Conservation (phyloP, 23 red algal species). For the Gracilaria vermiculophylla region DNA sequence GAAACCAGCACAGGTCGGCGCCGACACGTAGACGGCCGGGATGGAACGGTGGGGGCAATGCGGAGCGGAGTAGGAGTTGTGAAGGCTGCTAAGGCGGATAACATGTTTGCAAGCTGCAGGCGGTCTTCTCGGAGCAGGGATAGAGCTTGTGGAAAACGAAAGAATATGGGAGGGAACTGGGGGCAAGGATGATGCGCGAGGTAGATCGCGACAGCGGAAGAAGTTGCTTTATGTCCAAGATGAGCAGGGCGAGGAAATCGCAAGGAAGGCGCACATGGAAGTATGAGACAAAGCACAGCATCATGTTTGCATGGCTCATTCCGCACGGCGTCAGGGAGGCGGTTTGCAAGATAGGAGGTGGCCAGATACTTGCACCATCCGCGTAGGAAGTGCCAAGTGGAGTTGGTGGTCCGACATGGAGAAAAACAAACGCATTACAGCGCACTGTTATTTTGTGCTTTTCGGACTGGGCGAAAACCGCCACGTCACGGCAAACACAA, state of each 20-base stretch:
- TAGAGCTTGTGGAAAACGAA: not conserved
- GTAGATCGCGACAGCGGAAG: too few species aligned
- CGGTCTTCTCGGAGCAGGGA: too few species aligned
- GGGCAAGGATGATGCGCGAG: not conserved
- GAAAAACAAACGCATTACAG: not conserved
- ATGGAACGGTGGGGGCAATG: not conserved
- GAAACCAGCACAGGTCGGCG: not conserved
- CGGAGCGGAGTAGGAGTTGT: not conserved
- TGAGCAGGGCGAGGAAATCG: too few species aligned
- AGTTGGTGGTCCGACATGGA: not conserved
- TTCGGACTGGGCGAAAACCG: not conserved
- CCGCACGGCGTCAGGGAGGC: not conserved
- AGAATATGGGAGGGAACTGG: not conserved
- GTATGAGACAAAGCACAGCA: not conserved
- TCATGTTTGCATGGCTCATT: not conserved
- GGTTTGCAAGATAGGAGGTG: not conserved
- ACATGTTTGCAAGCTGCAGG: too few species aligned
- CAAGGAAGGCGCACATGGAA: too few species aligned
- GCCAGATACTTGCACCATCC: not conserved
- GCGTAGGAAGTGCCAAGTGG: not conserved
- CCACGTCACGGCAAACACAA: not conserved
- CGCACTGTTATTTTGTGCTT: not conserved
- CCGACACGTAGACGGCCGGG: not conserved
- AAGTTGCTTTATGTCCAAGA: too few species aligned
- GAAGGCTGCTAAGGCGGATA: not conserved